Percentiles rank a stretch among this genome's conserved stretches.
These are phyloP conservation scores for Teunomyces lycoperdinae DNA, from an alignment of 805 yeast genomes.

Conservation along the genomic window DNA sequence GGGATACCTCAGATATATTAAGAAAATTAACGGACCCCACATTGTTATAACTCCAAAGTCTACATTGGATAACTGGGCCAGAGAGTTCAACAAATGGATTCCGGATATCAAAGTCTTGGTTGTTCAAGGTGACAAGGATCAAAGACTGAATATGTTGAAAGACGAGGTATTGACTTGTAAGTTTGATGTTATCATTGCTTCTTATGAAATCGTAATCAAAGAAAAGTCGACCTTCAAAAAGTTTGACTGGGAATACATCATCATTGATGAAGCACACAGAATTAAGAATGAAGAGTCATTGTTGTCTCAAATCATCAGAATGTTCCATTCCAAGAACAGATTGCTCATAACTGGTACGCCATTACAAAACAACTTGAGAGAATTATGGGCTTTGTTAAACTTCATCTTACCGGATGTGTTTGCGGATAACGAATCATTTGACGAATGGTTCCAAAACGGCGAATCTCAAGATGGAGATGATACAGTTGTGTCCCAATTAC, in stretches of 20 bases:
- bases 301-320: constrained; percentile 69
- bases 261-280: constrained; percentile 83
- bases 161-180: constrained; percentile 53
- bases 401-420: constrained; percentile 78
- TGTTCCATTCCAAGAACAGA: constrained; percentile 68
- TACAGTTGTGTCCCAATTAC: constrained; percentile 62
- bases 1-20: constrained; percentile 66
- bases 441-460: constrained; percentile 59
- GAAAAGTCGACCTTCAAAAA: constrained; percentile 67
- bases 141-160: constrained; percentile 54
- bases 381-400: constrained; percentile 76
- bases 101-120: constrained; percentile 73
- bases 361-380: constrained; percentile 74
- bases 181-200: constrained; percentile 69
- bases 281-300: constrained; percentile 74
- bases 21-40: constrained; percentile 65
- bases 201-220: constrained; percentile 74
- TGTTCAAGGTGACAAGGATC: constrained; percentile 71
- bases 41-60: constrained; percentile 77
- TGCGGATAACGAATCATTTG: constrained; percentile 69
- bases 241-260: constrained; percentile 72
- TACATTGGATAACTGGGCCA: constrained; percentile 75
- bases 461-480: constrained; percentile 39
- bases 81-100: constrained; percentile 77
- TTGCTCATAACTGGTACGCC: constrained; percentile 81